Conservation (phyloP, 257 asterid genomes). For the Nicotiana obtusifolia region DNA sequence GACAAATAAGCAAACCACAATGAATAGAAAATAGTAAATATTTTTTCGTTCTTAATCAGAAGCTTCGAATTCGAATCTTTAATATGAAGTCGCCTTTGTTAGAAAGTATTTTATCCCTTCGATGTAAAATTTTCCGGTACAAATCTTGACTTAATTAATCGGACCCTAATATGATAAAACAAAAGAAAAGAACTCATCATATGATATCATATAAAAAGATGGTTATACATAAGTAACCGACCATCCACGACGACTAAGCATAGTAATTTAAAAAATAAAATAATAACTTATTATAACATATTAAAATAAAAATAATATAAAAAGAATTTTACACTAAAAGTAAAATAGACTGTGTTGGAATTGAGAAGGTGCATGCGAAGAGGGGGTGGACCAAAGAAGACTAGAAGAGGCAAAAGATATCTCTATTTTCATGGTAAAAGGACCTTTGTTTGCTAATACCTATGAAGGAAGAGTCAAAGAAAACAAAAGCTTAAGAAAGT, state of each 20-base stretch:
- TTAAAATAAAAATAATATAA: background rate
- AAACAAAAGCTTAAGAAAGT: background rate
- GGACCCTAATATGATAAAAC: no score
- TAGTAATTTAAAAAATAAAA: no score
- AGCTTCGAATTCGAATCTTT: accelerated
- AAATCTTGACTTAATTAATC: no score
- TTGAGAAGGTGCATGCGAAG: conserved; percentile 6
- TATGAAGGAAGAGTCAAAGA: background rate
- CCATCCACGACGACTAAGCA: no score
- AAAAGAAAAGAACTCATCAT: no score
- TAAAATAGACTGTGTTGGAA: conserved; percentile 2
- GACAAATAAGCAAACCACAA: no score
- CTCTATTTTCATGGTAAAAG: background rate
- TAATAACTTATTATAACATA: background rate
- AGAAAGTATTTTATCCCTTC: accelerated
- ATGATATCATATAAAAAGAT: no score
- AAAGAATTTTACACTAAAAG: background rate
- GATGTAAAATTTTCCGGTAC: accelerated
- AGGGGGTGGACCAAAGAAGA: background rate
- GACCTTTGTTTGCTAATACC: background rate
- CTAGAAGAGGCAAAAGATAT: background rate
- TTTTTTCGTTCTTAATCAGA: no score
- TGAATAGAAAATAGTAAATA: no score
- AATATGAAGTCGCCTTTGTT: no score
- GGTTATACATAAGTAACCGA: no score